Base-by-base conservation (phyloP, 1,284 basidiomycete species). In the Boletellus deceptivus region DNA sequence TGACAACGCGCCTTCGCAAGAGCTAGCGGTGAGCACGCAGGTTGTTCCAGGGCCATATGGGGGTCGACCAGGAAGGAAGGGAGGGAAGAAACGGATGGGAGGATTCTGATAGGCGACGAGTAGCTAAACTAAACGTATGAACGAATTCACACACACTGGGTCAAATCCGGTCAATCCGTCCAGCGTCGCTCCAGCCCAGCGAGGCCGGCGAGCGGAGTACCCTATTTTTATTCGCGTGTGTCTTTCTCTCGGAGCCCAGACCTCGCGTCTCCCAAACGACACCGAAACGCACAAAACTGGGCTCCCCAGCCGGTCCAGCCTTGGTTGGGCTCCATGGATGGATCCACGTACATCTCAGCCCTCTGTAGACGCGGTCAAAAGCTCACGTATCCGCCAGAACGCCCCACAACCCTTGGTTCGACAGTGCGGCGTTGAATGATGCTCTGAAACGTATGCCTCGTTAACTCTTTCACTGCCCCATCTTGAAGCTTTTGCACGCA, bases 261-360 rank as follows among this genome's bases (percentile, higher is more conserved):
- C 25, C 46, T 46, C 51, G 52, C 31, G 55, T 46, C 24, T 45
- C 45, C 40, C 50, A 22, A 50, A 52, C 55, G 11, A 57, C 55
- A 51, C 41, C 53, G 31, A 61, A 54, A 50, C 59, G 72, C 74
- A 74, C 74, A 68, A 67, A 67, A 70, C 68, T 68, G 73, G 72
- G 70, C 70, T 71, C 46, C 53, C 51, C 54, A 65, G 48, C 49
- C 74, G 75, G 80, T 77, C 75, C 76, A 73, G 76, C 74, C 72
- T 76, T 72, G 72, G 59, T 73, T 73, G 45, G 13, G 74, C 79
- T 80, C 76, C 80, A 90, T 90, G 87, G 86, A 87, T 86, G 86
- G 83, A 79, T 79, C 79, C 76, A 82, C 79, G 87, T 79, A 61
- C 50, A 57, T 49, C 44, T 39, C 45, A 49, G 29, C 49, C 17